Conservation (phyloP, 1,284 basidiomycete genomes). For the Sporisorium graminicola region DNA sequence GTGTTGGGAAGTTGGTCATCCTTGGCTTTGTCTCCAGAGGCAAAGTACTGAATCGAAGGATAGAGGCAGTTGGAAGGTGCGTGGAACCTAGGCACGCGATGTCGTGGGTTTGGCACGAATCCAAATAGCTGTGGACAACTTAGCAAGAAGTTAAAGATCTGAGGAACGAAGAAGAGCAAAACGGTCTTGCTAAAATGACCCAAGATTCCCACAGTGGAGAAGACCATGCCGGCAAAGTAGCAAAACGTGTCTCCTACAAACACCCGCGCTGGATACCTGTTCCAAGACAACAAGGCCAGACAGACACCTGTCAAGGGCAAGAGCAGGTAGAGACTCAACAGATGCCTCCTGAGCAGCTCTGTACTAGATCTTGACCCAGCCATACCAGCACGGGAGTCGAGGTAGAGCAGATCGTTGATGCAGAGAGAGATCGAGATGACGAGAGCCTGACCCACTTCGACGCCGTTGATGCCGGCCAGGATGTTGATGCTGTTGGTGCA, state of each 20-base stretch:
- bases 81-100: slow-evolving; percentile 81
- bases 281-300: slow-evolving; percentile 76
- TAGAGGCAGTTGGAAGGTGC: slow-evolving; percentile 29
- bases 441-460: slow-evolving; percentile 88
- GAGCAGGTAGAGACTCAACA: slow-evolving; percentile 97
- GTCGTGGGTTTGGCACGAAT: slow-evolving; percentile 90
- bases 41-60: slow-evolving; percentile 55
- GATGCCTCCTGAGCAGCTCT: slow-evolving; percentile 88
- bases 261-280: slow-evolving; percentile 83
- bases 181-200: slow-evolving; percentile 98
- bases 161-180: slow-evolving; percentile 95
- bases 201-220: slow-evolving; percentile 62
- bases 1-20: slow-evolving; percentile 21
- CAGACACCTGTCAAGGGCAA: slow-evolving; percentile 91
- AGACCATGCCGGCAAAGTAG: slow-evolving; percentile 81
- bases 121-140: slow-evolving; percentile 96
- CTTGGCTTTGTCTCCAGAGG: neutral
- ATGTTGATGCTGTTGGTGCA: slow-evolving; percentile 99
- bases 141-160: slow-evolving; percentile 96
- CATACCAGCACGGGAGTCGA: slow-evolving; percentile 53
- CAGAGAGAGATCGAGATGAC: slow-evolving; percentile 91
- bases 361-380: slow-evolving; percentile 44
- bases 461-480: slow-evolving; percentile 95
- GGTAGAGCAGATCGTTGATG: slow-evolving; percentile 89
- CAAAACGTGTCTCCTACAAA: slow-evolving; percentile 98